A percentile compares a stretch with the other conserved stretches of the same genome.
These are phyloP conservation scores for Alternaria sp. DNA, from an alignment of 2,329 filamentous ascomycete species.

Conservation along the genomic window DNA sequence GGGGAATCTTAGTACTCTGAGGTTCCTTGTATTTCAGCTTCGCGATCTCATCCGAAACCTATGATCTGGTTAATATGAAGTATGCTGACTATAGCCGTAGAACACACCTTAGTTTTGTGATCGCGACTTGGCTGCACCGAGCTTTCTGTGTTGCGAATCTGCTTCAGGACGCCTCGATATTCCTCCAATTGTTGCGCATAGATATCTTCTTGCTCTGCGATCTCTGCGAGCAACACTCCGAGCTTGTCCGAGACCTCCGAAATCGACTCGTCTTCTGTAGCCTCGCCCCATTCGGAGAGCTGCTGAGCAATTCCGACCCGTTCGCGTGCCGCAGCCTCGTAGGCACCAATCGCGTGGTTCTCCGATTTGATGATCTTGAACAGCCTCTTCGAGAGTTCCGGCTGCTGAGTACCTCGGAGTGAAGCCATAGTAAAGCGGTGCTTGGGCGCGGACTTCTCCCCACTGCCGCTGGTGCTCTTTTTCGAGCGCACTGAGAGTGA, in stretches of 20 bases:
- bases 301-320: slow-evolving; percentile 84
- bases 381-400: slow-evolving; percentile 86
- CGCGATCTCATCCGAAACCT: slow-evolving; percentile 88
- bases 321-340: slow-evolving; percentile 85
- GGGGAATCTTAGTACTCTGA: slow-evolving; percentile 77
- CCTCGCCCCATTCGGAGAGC: slow-evolving; percentile 95
- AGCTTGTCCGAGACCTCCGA: slow-evolving; percentile 95
- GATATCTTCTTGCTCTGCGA: slow-evolving; percentile 89
- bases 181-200: slow-evolving; percentile 90
- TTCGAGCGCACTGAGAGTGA: slow-evolving; percentile 75
- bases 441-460: slow-evolving; percentile 55
- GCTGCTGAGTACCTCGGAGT: slow-evolving; percentile 82
- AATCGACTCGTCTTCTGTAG: slow-evolving; percentile 83
- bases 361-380: slow-evolving; percentile 94
- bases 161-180: slow-evolving; percentile 80
- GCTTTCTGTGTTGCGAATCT: slow-evolving; percentile 93
- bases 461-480: slow-evolving; percentile 53
- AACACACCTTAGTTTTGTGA: slow-evolving; percentile 72
- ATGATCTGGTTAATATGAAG: slow-evolving; percentile 1
- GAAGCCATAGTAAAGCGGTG: slow-evolving; percentile 86
- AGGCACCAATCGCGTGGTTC: slow-evolving; percentile 83
- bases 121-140: slow-evolving; percentile 93
- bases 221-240: slow-evolving; percentile 87
- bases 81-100: not conserved
- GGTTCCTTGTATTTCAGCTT: slow-evolving; percentile 93